Evolutionary conservation across 176 grass and related monocot genomes (phyloP).

Genomic region (Leersia perrieri): DNA sequence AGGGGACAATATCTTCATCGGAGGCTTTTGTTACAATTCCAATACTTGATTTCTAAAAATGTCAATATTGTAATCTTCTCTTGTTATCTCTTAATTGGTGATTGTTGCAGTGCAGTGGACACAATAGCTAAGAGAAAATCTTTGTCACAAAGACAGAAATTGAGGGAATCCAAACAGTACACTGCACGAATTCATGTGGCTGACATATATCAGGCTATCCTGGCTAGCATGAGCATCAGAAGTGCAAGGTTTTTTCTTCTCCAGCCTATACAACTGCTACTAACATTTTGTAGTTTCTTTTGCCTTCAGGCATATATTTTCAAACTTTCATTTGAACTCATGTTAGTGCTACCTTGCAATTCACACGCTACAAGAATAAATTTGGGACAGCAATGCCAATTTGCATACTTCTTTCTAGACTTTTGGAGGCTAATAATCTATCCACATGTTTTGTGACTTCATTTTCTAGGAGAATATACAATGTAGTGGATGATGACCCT

Average conservation of each 20-base stretch:
- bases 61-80: neutral
- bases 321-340: neutral
- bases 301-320: neutral
- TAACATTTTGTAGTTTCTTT: neutral
- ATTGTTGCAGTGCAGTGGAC: constrained; percentile 76
- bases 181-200: constrained; percentile 76
- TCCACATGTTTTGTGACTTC: neutral
- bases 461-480: constrained; percentile 65
- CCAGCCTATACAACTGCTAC: neutral
- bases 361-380: neutral
- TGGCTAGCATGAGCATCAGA: constrained; percentile 56
- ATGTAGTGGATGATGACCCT: constrained; percentile 87
- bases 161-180: constrained; percentile 65
- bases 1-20: neutral
- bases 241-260: constrained; percentile 48
- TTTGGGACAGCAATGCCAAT: neutral
- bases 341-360: neutral
- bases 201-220: constrained; percentile 73
- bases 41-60: neutral
- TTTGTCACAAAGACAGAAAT: constrained; percentile 60
- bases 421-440: neutral
- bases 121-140: constrained; percentile 66
- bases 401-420: neutral
- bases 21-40: neutral
- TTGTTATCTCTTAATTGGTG: neutral